These are phyloP conservation scores for Volvox carteri DNA, from an alignment of 163 green algal genomes.

Conservation along the genomic window DNA sequence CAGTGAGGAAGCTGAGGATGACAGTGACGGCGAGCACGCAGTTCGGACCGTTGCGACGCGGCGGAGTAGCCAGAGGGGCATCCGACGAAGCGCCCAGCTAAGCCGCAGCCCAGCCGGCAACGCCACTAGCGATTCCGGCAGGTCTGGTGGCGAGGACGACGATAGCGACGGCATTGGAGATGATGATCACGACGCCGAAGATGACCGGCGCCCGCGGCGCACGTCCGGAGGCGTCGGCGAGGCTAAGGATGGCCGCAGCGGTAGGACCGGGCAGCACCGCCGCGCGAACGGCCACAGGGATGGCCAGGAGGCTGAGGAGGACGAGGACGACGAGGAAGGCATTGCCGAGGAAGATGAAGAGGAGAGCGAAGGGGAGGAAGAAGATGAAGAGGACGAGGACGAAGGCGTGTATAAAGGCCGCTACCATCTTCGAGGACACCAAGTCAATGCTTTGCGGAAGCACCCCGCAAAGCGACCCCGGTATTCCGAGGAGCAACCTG, in stretches of 20 bases:
- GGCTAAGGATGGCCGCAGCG: too few relatives aligned
- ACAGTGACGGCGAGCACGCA: slow-evolving; percentile 16
- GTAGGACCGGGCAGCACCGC: not conserved
- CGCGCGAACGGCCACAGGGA: not conserved
- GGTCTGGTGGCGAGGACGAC: not conserved
- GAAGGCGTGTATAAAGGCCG: slow-evolving; percentile 24
- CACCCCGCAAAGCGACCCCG: slow-evolving; percentile 28
- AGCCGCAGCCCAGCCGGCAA: not conserved
- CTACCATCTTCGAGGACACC: slow-evolving; percentile 34
- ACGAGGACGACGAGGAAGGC: slow-evolving; percentile 37
- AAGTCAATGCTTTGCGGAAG: slow-evolving; percentile 17
- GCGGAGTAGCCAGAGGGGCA: not conserved
- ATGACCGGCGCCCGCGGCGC: not conserved
- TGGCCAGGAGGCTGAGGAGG: not conserved
- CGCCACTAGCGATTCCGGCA: not conserved
- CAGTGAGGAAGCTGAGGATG: not conserved
- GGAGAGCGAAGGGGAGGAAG: slow-evolving; percentile 49
- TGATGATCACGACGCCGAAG: not conserved
- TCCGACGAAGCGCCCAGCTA: not conserved
- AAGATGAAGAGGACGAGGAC: slow-evolving; percentile 49
- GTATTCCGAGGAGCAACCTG: slow-evolving; percentile 11
- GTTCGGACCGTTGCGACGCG: not conserved
- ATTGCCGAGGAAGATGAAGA: not conserved
- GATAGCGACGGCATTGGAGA: not conserved
- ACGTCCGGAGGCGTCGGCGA: not conserved